These are phyloP conservation scores for Aspergillus sp. DNA, from an alignment of 2,329 filamentous ascomycete genomes.

Conservation along the genomic window DNA sequence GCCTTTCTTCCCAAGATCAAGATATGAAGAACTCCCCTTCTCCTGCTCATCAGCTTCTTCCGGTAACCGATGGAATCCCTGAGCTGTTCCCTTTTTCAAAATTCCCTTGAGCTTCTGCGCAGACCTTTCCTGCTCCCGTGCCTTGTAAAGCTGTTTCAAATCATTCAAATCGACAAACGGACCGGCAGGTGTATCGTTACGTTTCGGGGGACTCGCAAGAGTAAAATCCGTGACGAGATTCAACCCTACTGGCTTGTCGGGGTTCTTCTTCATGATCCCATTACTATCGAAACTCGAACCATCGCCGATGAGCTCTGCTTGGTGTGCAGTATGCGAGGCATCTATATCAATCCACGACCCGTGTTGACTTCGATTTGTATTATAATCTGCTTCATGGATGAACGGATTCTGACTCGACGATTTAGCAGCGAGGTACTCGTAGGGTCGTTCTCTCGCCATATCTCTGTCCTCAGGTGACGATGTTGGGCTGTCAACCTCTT, in stretches of 20 bases:
- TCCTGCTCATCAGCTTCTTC: conserved; percentile 7
- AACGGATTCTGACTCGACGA: conserved; percentile 14
- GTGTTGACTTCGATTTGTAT: background rate
- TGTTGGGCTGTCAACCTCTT: conserved; percentile 36
- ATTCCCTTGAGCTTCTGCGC: conserved; percentile 16
- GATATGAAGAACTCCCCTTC: conserved; percentile 10
- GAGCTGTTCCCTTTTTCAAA: conserved; percentile 15
- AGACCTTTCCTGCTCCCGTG: conserved; percentile 27
- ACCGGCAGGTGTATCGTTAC: conserved; percentile 1
- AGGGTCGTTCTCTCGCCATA: conserved; percentile 22
- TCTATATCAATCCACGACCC: background rate
- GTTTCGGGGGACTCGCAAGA: background rate
- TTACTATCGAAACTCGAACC: background rate
- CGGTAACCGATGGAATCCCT: conserved; percentile 16
- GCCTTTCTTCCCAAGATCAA: conserved; percentile 10
- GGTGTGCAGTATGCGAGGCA: background rate
- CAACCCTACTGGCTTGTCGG: conserved; percentile 30
- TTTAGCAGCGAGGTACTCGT: conserved; percentile 24
- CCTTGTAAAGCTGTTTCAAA: conserved; percentile 29
- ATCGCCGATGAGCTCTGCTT: background rate
- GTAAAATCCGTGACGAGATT: conserved; percentile 42
- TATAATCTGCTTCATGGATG: conserved; percentile 1
- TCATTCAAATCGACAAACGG: conserved; percentile 34
- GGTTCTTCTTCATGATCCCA: conserved; percentile 15
- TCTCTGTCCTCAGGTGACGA: conserved; percentile 26